Percentiles rank a stretch among this genome's conserved stretches.
Conservation (phyloP, 148 eudicot genomes). For the Camellia lanceoleosa region DNA sequence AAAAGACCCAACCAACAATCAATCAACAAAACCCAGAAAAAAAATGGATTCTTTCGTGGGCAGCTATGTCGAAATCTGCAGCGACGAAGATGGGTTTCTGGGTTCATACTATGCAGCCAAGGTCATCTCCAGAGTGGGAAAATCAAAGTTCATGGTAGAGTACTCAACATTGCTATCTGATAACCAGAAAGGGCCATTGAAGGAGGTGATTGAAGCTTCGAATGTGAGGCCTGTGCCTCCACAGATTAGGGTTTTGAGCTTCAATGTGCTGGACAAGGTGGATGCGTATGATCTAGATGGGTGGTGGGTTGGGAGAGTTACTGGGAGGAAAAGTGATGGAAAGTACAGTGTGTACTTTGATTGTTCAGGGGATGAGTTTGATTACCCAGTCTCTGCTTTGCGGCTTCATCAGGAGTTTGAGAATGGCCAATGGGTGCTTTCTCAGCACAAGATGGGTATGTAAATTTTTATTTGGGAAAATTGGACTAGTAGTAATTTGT, state of each 20-base stretch:
- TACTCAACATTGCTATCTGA: slow-evolving; percentile 13
- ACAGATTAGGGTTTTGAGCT: slow-evolving; percentile 11
- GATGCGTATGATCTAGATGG: slow-evolving; percentile 27
- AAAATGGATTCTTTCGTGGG: slow-evolving; percentile 12
- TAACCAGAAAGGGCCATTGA: not conserved
- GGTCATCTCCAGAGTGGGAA: not conserved
- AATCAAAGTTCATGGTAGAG: not conserved
- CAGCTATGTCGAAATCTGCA: slow-evolving; percentile 17
- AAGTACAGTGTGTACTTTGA: slow-evolving; percentile 22
- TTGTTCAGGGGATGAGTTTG: slow-evolving; percentile 23
- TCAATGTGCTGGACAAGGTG: slow-evolving; percentile 23
- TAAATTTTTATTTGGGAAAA: too few relatives aligned
- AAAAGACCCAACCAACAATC: not conserved
- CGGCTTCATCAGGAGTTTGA: slow-evolving; percentile 26
- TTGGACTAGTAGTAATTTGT: too few relatives aligned
- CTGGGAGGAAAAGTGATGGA: slow-evolving; percentile 1
- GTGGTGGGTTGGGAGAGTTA: slow-evolving; percentile 29
- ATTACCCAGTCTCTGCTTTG: slow-evolving; percentile 16
- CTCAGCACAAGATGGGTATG: not conserved
- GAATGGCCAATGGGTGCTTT: slow-evolving; percentile 21
- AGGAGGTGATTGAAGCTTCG: slow-evolving; percentile 14
- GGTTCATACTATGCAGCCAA: slow-evolving; percentile 21
- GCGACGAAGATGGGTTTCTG: slow-evolving; percentile 25
- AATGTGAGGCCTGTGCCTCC: slow-evolving; percentile 20
- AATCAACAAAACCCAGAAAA: too few relatives aligned